Base-by-base conservation (phyloP, 192 early-diverging fungal genomes). In the Coemansia sp. region DNA sequence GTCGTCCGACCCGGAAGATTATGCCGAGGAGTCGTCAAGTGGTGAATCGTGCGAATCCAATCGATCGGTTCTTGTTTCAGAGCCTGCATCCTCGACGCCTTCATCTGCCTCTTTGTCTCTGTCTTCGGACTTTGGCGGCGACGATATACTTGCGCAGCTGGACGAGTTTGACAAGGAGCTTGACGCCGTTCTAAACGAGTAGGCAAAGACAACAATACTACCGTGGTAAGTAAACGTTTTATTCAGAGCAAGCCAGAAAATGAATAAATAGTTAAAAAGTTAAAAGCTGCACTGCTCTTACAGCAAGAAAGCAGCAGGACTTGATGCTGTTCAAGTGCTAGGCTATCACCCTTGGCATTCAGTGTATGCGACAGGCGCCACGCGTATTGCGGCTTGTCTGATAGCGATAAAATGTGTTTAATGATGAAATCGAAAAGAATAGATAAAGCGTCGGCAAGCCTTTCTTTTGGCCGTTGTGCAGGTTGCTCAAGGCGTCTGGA, bases 111-210 rank as follows among this genome's bases (percentile, higher is more conserved):
- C 50, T 7, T 4, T 17, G n/a, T 17, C 14, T 52, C 18, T 65
- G 38, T 25, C 22, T 25, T 25, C 22, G 22, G 22, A 25, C 22
- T 25, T 25, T 25, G 11, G 16, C n/a, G 52, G 52, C 5, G 51
- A 65, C 20, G 78, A 69, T 31, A 40, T 81, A 17, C 31, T 81
- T 49, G 78, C 73, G 0, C 69, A 81, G 69, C 61, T 81, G 50
- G 78, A 81, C 45, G 66, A 75, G 64, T 81, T 81, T 64, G 78
- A 81, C 70, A 48, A 32, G 31, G 78, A 75, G 56, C 66, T 81
- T 14, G 78, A 81, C n/a, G 73, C 67, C 11, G 73, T 66, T 3
- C 52, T 81, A 32, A 33, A 36, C 60, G 28, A 30, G 17, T 49
- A 25, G 31, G 17, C 30, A 63, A 29, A 50, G 31, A 28, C n/a